Percentiles rank a stretch among this genome's conserved stretches.
phyloP scores from a whole-genome alignment of 2,329 filamentous ascomycete species.

The Pseudogymnoascus sp. region DNA sequence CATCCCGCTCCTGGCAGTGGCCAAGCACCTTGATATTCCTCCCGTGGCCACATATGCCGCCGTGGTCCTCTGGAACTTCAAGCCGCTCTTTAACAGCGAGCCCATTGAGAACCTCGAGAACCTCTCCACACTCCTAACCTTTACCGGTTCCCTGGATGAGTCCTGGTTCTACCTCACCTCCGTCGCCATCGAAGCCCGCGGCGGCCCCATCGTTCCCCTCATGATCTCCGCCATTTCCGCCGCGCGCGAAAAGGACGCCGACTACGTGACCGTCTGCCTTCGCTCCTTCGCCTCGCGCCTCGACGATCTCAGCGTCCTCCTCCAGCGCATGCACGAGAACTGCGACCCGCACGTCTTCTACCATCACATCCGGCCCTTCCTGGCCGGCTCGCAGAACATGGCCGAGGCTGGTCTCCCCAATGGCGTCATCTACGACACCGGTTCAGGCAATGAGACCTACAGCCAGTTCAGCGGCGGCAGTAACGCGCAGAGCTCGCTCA shows the following conservation, averaged over 20 bases:
- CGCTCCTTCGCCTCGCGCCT: constrained; percentile 76
- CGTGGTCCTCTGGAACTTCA: constrained; percentile 94
- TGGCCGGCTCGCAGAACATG: constrained; percentile 98
- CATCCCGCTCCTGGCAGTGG: constrained; percentile 71
- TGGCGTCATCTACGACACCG: constrained; percentile 82
- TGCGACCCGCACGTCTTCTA: constrained; percentile 96
- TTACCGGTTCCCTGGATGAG: constrained; percentile 90
- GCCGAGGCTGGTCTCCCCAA: constrained; percentile 80
- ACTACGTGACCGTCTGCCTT: constrained; percentile 69
- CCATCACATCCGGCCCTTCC: constrained; percentile 87
- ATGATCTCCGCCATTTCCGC: constrained; percentile 85
- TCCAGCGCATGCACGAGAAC: constrained; percentile 88
- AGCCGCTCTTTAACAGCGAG: constrained; percentile 79
- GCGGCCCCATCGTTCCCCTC: constrained; percentile 74
- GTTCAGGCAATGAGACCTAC: constrained; percentile 56
- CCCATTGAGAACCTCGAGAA: constrained; percentile 78
- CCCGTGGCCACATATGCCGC: constrained; percentile 92
- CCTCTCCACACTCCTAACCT: constrained; percentile 77
- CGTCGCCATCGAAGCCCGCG: constrained; percentile 88
- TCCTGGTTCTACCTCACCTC: constrained; percentile 98
- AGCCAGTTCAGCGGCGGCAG: constrained; percentile 87
- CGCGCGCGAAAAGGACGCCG: constrained; percentile 59
- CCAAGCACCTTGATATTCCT: constrained; percentile 71
- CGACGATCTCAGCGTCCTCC: constrained; percentile 69
- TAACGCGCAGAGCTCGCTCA: constrained; percentile 92